Evolutionary conservation across 345 rosid genomes (phyloP).

Genomic region (Salix purpurea): DNA sequence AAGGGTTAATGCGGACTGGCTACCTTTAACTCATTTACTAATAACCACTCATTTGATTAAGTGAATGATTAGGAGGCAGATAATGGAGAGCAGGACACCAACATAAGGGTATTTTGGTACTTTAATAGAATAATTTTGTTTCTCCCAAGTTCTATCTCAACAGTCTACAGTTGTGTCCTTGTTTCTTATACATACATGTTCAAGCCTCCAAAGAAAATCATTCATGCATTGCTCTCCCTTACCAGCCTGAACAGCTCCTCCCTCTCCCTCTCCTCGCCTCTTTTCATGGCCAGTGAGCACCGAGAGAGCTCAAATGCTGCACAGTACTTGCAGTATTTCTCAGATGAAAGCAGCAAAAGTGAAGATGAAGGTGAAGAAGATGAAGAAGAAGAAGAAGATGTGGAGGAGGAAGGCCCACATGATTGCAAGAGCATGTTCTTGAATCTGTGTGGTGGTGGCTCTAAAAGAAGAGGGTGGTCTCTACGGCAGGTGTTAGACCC

Average conservation of each 20-base stretch:
- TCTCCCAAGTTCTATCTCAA: not conserved
- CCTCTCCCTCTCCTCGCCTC: not conserved
- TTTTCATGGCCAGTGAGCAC: constrained; percentile 32
- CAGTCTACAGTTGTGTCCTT: constrained; percentile 14
- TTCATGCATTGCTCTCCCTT: not conserved
- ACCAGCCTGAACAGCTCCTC: not conserved
- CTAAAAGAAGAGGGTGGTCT: constrained; percentile 34
- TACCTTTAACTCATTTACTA: no score
- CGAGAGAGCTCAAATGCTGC: constrained; percentile 29
- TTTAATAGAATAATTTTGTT: not conserved
- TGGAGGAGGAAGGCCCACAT: constrained; percentile 15
- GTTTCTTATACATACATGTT: constrained; percentile 8
- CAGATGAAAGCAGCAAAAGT: constrained; percentile 36
- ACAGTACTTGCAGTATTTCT: constrained; percentile 26
- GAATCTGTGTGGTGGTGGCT: constrained; percentile 19
- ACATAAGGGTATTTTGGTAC: not conserved
- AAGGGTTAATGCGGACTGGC: no score
- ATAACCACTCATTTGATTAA: no score
- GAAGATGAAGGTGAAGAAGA: constrained; percentile 7
- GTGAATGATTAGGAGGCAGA: not conserved
- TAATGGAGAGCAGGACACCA: not conserved
- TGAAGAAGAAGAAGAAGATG: constrained; percentile 19
- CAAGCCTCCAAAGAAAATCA: not conserved
- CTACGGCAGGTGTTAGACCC: constrained; percentile 75
- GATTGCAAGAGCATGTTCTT: not conserved